Conservation (phyloP, 2,329 filamentous ascomycete genomes). For the Ophidiomyces ophidiicola region DNA sequence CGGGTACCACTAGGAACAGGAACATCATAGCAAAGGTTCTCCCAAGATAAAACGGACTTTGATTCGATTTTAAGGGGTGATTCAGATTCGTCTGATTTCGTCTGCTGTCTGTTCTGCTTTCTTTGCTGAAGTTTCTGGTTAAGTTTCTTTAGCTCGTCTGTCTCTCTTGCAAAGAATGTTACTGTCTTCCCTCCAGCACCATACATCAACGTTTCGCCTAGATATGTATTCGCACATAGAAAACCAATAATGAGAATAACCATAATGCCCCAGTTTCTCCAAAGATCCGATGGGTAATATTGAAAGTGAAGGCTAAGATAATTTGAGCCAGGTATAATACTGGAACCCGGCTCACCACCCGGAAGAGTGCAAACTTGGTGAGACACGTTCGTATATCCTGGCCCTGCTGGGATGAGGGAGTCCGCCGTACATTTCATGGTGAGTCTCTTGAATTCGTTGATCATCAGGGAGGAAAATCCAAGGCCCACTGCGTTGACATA, state of each 20-base stretch:
- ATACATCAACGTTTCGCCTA: slow-evolving; percentile 31
- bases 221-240: slow-evolving; percentile 27
- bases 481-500: slow-evolving; percentile 71
- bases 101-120: slow-evolving; percentile 27
- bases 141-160: slow-evolving; percentile 27
- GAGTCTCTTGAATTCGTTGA: slow-evolving; percentile 66
- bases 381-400: slow-evolving; percentile 27
- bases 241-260: slow-evolving; percentile 55
- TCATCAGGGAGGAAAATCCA: slow-evolving; percentile 66
- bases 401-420: slow-evolving; percentile 33
- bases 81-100: slow-evolving; percentile 28
- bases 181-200: slow-evolving; percentile 32
- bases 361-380: slow-evolving; percentile 52
- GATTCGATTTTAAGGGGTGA: slow-evolving; percentile 31
- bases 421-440: slow-evolving; percentile 41
- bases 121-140: slow-evolving; percentile 31
- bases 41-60: slow-evolving; percentile 68
- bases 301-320: slow-evolving; percentile 46
- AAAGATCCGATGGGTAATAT: slow-evolving; percentile 49
- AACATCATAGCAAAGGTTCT: slow-evolving; percentile 69
- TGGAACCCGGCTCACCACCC: slow-evolving; percentile 45
- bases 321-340: slow-evolving; percentile 44
- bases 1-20: slow-evolving; percentile 64
- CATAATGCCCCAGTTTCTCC: slow-evolving; percentile 60
- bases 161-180: slow-evolving; percentile 30